Evolutionary conservation across 148 eudicot species (phyloP), one percentile per base, ranked within the genome.

Genomic region (Nepenthes mirabilis): DNA sequence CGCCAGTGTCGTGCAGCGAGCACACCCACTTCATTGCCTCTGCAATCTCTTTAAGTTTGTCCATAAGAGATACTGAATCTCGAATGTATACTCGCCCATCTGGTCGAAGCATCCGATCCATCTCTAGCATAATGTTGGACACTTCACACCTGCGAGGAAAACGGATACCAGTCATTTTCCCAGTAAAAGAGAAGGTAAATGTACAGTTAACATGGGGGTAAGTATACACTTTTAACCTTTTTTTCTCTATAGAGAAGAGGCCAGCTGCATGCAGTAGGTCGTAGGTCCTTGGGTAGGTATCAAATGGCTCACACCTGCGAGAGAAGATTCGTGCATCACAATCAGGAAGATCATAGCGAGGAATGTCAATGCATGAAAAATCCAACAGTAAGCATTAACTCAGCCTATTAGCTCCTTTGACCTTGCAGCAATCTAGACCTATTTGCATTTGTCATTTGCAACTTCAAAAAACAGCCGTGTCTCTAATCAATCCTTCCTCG

Each of bases 301-400:
- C 90, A 53, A 83, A 87, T 43, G 95, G 74, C 71, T 87, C 90
- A 55, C 95, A 87, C 95, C 89, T 85, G 82, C 36, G 59, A 53
- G 11, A 74, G 34, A 62, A 43, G 63, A 45, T 32, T 2, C 43
- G 59, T 59, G 13, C 47, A 57, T 58, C 12, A 62, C 23, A 49
- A 61, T 52, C 32, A n/a, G 2, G 32, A 6, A 52, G 32, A 52
- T 52, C 14, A 11, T 10, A 50, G 14, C 1, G 11, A 6, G 14
- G 13, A 50, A 50, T 2, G 2, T 2, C 14, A 1, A 50, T 10
- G 13, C 53, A 10, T 10, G 53, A 50, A 50, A 23, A 2, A 50
- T 10, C n/a, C 13, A 50, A 50, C 53, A 11, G 2, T 23, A 23
- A 23, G 23, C 23, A 23, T 23, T 23, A 23, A 50, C 13, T 11